Evolutionary conservation across 139 green algal genomes (phyloP), one percentile per base, ranked within the genome.

Genomic region (Asterochloris sp.): DNA sequence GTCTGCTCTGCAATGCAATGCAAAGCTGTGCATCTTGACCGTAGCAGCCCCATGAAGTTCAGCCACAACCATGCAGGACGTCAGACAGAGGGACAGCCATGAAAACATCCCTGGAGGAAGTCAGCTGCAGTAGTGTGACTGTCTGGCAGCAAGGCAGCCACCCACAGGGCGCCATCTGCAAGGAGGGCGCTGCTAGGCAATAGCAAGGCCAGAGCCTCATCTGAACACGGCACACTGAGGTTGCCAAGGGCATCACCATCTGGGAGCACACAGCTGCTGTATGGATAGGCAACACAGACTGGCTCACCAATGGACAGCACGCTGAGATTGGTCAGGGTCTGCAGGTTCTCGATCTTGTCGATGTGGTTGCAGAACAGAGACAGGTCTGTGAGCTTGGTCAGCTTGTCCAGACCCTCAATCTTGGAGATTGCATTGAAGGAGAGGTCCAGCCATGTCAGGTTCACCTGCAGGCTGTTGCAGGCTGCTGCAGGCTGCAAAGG

Each of bases 301-400:
- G 21, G 60, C 69, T 54, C 69, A 94, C 93, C 94, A 16, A 97
- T 28, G 0, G 91, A 95, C 24, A 98, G 82, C 19, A 94, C 88
- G 24, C 94, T 88, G 8, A 98, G 86, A 28, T 90, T 84, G 0
- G 47, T 79, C 0, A 95, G 86, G 27, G 66, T 86, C 74, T 96
- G 89, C 68, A 98, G 85, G 64, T 87, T 88, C 28, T 94, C 91
- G 9, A 97, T 88, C 15, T 19, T 73, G 2, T 84, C 63, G 14
- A 96, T 92, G n/a, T 90, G 64, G 87, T 98, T 98, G 90, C 91
- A 92, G 86, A 94, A 96, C 23, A 98, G 82, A 0, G 92, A 96
- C 62, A 98, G 83, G 86, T 98, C 94, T 38, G 89, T 85, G 68
- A 97, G 86, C 76, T 92, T 91, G 67, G 87, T 91, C 29, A 98